Evolutionary conservation across 192 early-diverging fungal species (phyloP), one percentile per base, ranked within the genome.

Genomic region (Umbelopsis isabellina): DNA sequence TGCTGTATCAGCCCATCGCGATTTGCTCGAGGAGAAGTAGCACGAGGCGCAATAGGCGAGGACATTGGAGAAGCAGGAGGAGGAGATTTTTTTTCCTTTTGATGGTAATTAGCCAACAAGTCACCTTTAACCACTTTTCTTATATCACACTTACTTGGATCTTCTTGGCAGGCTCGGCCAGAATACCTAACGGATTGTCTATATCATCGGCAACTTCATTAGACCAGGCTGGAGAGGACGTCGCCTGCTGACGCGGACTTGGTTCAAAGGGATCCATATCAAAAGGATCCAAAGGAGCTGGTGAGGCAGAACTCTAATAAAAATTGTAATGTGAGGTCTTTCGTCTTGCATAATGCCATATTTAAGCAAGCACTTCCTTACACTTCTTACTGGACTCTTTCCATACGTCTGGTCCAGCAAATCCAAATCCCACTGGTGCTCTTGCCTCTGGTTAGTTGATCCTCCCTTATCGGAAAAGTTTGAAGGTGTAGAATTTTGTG

Each of bases 1-100:
- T 91, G 85, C 4, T 91, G 88, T 69, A 96, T 85, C n/a, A 77
- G 68, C 13, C 75, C 77, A 33, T 86, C 85, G 13, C 81, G 68
- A 5, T 66, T 27, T 18, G 49, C 65, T 9, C 1, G 27, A 16
- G 53, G 53, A 3, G 53, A 58, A 33, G 25, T 4, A 11, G 55
- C 15, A 3, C 12, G 52, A 13, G 52, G 52, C 21, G 52, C 30
- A 30, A 3, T 30, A 16, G 25, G 27, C 3, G 27, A 30, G 27
- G 27, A 30, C 1, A 30, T 30, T 30, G 37, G 37, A 41, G 37
- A 41, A 41, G 37, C 37, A 9, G 37, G 16, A 16, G 27, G 55
- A 61, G 55, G 55, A 5, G 30, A 35, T 35, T 25, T 25, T 3
- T 25, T 30, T 7, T 23, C 11, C 52, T 55, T 25, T 1, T 18